These are phyloP conservation scores for Fusarium paranaense DNA, from an alignment of 2,329 filamentous ascomycete species.

Conservation along the genomic window DNA sequence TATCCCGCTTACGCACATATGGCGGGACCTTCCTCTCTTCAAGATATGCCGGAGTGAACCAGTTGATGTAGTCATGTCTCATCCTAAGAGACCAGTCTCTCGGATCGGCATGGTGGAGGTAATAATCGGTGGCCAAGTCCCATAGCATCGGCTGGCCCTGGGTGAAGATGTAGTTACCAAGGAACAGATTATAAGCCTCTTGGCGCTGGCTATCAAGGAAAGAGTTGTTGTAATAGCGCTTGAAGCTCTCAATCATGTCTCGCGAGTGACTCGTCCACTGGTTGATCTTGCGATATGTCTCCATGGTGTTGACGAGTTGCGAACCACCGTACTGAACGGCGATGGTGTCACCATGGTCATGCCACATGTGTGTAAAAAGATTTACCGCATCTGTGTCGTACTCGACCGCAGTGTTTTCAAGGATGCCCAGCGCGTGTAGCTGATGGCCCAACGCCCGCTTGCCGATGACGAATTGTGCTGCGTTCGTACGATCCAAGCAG, in stretches of 20 bases:
- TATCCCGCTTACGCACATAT: slow-evolving; percentile 52
- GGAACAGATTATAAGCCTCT: slow-evolving; percentile 96
- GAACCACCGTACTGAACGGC: slow-evolving; percentile 98
- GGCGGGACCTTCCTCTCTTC: slow-evolving; percentile 69
- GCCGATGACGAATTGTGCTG: slow-evolving; percentile 96
- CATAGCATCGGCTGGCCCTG: slow-evolving; percentile 95
- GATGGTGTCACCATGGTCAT: slow-evolving; percentile 97
- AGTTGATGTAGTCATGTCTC: slow-evolving; percentile 82
- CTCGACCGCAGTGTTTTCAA: slow-evolving; percentile 81
- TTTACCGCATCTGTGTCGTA: slow-evolving; percentile 98
- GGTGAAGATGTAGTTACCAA: slow-evolving; percentile 93
- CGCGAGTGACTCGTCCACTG: slow-evolving; percentile 98
- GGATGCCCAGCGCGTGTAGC: slow-evolving; percentile 89
- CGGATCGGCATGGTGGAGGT: slow-evolving; percentile 91
- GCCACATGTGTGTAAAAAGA: slow-evolving; percentile 97
- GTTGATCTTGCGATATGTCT: slow-evolving; percentile 98
- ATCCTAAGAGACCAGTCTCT: slow-evolving; percentile 74
- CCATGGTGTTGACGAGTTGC: slow-evolving; percentile 98
- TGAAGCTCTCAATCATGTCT: slow-evolving; percentile 99
- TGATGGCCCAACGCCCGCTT: slow-evolving; percentile 94
- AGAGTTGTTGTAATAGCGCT: slow-evolving; percentile 98
- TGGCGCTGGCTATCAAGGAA: slow-evolving; percentile 98
- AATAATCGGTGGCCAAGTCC: slow-evolving; percentile 95
- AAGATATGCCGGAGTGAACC: slow-evolving; percentile 84
- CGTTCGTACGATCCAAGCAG: slow-evolving; percentile 96